phyloP scores from a whole-genome alignment of 2,329 filamentous ascomycete genomes.

The Colletotrichum liaoningense region DNA sequence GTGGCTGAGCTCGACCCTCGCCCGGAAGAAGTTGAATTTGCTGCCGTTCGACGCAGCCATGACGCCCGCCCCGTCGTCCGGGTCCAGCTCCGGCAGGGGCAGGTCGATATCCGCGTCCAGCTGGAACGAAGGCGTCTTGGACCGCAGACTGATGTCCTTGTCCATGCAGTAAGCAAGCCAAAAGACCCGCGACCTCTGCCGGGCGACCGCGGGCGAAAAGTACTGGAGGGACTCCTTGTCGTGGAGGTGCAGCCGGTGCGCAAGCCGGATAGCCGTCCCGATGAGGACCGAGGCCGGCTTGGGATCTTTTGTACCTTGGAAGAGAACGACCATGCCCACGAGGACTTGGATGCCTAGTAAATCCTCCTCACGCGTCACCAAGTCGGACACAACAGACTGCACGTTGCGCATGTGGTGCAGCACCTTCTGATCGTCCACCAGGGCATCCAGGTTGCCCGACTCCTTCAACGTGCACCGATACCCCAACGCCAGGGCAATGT shows the following conservation, averaged over 20 bases:
- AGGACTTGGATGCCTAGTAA: slow-evolving; percentile 52
- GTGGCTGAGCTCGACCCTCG: slow-evolving; percentile 53
- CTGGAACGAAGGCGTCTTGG: slow-evolving; percentile 51
- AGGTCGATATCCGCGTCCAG: slow-evolving; percentile 54
- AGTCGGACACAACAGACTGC: slow-evolving; percentile 50
- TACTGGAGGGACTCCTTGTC: slow-evolving; percentile 40
- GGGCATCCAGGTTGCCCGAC: slow-evolving; percentile 36
- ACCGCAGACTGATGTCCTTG: slow-evolving; percentile 53
- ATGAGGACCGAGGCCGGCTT: slow-evolving; percentile 52
- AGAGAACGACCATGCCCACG: slow-evolving; percentile 51
- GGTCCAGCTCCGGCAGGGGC: slow-evolving; percentile 45
- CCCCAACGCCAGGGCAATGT: slow-evolving; percentile 51
- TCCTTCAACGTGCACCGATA: slow-evolving; percentile 41
- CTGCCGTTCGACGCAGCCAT: slow-evolving; percentile 49
- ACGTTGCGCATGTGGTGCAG: slow-evolving; percentile 49
- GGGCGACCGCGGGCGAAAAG: slow-evolving; percentile 44
- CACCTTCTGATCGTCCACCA: slow-evolving; percentile 34
- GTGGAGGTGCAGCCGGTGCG: slow-evolving; percentile 50
- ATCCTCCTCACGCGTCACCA: slow-evolving; percentile 51
- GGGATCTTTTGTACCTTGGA: slow-evolving; percentile 50
- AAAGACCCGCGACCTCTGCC: slow-evolving; percentile 51
- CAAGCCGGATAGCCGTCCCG: slow-evolving; percentile 51
- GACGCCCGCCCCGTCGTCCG: slow-evolving; percentile 46
- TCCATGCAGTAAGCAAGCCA: slow-evolving; percentile 55
- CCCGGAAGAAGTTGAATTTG: slow-evolving; percentile 51